A percentile compares a stretch with the other conserved stretches of the same genome.
Evolutionary conservation across 225 moss, liverwort and hornwort genomes (phyloP).

Genomic region (Straminergon stramineum): DNA sequence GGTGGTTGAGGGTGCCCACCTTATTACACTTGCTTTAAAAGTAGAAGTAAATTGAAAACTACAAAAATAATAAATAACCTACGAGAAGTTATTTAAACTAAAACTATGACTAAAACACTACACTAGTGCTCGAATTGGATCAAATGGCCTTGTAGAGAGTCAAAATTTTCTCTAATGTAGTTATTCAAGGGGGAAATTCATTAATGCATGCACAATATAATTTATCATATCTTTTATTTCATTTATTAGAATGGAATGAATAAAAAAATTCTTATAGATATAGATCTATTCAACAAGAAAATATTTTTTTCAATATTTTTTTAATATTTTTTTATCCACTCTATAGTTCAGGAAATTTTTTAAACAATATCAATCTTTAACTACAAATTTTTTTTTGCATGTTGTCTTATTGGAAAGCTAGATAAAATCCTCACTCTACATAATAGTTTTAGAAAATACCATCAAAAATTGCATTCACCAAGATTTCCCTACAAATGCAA

Average conservation of each 20-base stretch:
- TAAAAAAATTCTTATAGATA: neutral
- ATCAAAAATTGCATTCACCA: neutral
- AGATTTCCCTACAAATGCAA: neutral
- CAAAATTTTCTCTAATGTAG: too few relatives aligned
- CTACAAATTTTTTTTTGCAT: neutral
- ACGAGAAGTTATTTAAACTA: too few relatives aligned
- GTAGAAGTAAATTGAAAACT: too few relatives aligned
- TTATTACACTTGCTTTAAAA: too few relatives aligned
- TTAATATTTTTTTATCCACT: neutral
- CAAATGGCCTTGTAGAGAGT: too few relatives aligned
- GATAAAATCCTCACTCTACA: neutral
- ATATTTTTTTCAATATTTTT: neutral
- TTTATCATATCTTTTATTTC: neutral
- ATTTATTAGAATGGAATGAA: neutral
- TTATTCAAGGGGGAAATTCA: neutral
- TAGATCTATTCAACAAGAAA: neutral
- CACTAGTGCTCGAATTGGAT: too few relatives aligned
- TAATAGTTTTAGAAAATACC: neutral
- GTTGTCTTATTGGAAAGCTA: neutral
- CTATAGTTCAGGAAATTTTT: neutral
- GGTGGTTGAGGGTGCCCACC: neutral
- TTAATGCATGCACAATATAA: rapidly evolving
- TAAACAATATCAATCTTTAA: neutral
- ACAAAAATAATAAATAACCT: too few relatives aligned
- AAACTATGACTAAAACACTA: too few relatives aligned